Evolutionary conservation across 305 asterid genomes (phyloP).

Genomic region (Solanum hybrid): DNA sequence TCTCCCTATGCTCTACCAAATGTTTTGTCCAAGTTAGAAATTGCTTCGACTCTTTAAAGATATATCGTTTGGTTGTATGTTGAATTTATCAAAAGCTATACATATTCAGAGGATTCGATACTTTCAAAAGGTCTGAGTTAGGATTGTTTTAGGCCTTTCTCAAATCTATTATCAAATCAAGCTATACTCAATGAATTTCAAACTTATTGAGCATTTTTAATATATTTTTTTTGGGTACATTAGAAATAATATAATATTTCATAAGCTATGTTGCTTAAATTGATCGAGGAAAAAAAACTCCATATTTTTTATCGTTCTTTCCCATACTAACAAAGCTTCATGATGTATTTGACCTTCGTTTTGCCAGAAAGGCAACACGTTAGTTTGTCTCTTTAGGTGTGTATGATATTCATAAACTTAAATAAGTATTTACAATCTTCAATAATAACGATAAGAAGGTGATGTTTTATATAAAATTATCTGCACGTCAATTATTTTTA

Average conservation of each 20-base stretch:
- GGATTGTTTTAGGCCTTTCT: neutral
- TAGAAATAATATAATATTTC: neutral
- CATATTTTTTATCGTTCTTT: neutral
- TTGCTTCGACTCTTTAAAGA: neutral
- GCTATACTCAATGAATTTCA: neutral
- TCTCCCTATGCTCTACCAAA: constrained; percentile 47
- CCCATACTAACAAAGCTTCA: neutral
- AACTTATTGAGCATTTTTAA: neutral
- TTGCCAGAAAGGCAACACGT: neutral
- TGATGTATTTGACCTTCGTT: neutral
- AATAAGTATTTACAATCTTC: neutral
- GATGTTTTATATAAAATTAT: neutral
- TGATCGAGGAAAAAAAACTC: neutral
- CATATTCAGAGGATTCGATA: neutral
- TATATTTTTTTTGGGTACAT: neutral
- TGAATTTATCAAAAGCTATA: neutral
- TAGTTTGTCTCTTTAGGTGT: neutral
- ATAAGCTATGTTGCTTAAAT: neutral
- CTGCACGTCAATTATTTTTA: neutral
- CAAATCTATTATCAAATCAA: neutral
- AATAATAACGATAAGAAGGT: neutral
- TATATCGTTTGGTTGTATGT: neutral
- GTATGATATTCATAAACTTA: neutral
- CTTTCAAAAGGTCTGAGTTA: constrained; percentile 16
- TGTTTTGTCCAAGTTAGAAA: constrained; percentile 40